Conservation (phyloP, 2,329 filamentous ascomycete genomes). For the Dothidotthia symphoricarpi region DNA sequence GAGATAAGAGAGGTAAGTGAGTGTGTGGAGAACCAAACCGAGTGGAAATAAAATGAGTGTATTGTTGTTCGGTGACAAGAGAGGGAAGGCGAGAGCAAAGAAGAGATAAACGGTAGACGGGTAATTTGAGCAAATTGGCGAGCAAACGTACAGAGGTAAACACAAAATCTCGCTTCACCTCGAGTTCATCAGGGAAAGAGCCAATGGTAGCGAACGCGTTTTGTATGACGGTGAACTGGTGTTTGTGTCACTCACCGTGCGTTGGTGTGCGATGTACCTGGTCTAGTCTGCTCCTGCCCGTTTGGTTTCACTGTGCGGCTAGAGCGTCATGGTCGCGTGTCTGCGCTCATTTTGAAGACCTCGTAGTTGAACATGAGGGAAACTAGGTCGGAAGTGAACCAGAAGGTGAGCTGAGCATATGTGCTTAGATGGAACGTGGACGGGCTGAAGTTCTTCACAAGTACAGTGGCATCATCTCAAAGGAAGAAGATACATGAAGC, state of each 20-base stretch:
- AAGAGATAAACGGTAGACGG: no score
- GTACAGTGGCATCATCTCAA: no score
- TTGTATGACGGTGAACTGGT: constrained; percentile 8
- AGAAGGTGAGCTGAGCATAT: no score
- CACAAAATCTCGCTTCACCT: constrained; percentile 4
- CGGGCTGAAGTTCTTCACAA: no score
- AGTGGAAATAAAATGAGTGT: constrained; percentile 5
- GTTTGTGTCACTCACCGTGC: constrained; percentile 12
- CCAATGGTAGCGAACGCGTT: constrained; percentile 8
- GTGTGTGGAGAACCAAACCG: no score
- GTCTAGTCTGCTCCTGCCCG: constrained; percentile 2
- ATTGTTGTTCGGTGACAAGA: constrained; percentile 1
- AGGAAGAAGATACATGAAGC: no score
- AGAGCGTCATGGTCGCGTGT: constrained; percentile 2
- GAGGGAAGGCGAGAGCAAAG: no score
- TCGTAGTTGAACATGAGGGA: no score
- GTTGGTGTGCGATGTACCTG: constrained; percentile 3
- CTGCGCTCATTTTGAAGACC: no score
- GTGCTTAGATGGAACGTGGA: no score
- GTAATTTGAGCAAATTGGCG: no score
- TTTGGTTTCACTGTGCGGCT: constrained; percentile 5
- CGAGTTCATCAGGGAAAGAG: background rate
- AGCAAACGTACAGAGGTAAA: constrained; percentile 1
- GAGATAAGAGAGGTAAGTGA: background rate
- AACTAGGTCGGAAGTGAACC: no score